Base-by-base conservation (phyloP, 176 grass and related monocot genomes). In the Panicum miliaceum region DNA sequence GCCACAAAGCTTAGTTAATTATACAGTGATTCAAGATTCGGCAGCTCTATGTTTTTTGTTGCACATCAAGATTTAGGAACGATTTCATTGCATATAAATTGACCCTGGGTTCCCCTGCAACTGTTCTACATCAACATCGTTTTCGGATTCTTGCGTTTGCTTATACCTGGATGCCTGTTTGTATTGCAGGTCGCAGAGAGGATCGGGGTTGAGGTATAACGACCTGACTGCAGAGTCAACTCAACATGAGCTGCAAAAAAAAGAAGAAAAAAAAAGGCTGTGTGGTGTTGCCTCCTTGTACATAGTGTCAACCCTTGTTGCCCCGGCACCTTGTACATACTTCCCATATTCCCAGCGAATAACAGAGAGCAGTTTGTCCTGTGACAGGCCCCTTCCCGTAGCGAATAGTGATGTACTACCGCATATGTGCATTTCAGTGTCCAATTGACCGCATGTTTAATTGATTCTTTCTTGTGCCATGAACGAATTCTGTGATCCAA, bases 151-250 rank as follows among this genome's bases (percentile, higher is more conserved):
- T 6, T 16, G 41, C 10, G 4, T 43, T 67, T 78, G 11, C 74
- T 86, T 10, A 83, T 38, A 19, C 12, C 8, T 7, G 12, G 50
- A 53, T 3, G 11, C 46, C 25, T 36, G n/a, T 32, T 70, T 64
- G 14, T 64, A 50, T 18, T 26, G 75, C 80, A 92, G 90, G 52
- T 92, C 1, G 90, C 90, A 0, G 86, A 86, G 74, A 83, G 83
- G 74, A 92, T 92, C 37, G 90, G 90, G 43, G 86, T 92, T 40
- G 47, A 88, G 0, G 75, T 89, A 1, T 76, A 81, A 71, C 0
- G 22, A 69, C 20, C 10, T 35, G 66, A 45, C 72, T 20, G 76
- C 50, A n/a, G 4, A 43, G 41, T 35, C 51, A 26, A 34, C 68
- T 53, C 42, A 22, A 22, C 32, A 60, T 53, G 59, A 69, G 84